Base-by-base conservation (phyloP, 164 flowering plant genomes). In the Echeveria elegans region DNA sequence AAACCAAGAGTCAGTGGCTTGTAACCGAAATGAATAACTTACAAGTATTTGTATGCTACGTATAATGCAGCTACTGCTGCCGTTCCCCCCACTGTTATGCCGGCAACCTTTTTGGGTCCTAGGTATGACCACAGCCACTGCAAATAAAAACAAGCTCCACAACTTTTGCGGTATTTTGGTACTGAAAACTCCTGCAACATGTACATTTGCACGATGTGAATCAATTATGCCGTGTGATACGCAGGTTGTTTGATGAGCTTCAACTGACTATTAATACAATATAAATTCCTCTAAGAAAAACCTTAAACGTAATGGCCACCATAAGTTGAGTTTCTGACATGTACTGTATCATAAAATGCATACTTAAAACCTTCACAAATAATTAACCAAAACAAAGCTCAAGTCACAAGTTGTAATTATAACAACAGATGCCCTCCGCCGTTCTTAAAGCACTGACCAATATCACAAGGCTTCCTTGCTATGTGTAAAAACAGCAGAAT, bases 81-180 rank as follows among this genome's bases (percentile, higher is more conserved):
- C 2, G 32, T 56, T 29, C 19, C 32, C 19, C 32, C 61, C 4
- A 56, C 12, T 56, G 61, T 28, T 28, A 56, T 29, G 32, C 61
- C 61, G 28, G 8, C 61, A 28, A 56, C 61, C 61, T 56, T 56
- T 56, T 56, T 56, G 1, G 31, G 61, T 56, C 61, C 61, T 28
- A 56, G 32, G 31, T 56, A 56, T 28, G 61, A 26, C 61, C 61
- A 56, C 16, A 56, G 61, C 61, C 61, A 56, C 31, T 28, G 61
- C 32, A 56, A 28, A 56, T 56, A 56, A 28, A 56, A 56, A 12
- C 61, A 56, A 56, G 19, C 32, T 56, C 61, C 61, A 11, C 61
- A 56, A 28, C 61, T 56, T 29, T 4, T 11, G 1, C 31, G 32
- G 19, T 56, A 56, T 29, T 56, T 56, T 19, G 11, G 61, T 23